phyloP scores from a whole-genome alignment of 148 eudicot genomes.

The Camellia japonica region DNA sequence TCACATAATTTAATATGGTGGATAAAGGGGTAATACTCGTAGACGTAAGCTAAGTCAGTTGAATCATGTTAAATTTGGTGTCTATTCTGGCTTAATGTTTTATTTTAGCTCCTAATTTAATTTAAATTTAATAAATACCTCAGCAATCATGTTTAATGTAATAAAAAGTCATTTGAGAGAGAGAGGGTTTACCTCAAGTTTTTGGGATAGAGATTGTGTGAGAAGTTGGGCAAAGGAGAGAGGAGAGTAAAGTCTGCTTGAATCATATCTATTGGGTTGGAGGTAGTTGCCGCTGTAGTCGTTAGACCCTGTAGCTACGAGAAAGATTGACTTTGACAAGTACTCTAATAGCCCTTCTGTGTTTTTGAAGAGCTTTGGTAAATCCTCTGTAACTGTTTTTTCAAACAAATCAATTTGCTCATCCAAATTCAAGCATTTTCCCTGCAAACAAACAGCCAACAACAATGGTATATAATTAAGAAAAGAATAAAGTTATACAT shows the following conservation, averaged over 20 bases:
- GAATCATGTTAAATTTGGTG: too few species aligned
- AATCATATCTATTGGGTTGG: constrained; percentile 21
- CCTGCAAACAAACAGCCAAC: constrained; percentile 49
- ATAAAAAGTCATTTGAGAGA: too few species aligned
- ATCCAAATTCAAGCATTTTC: constrained; percentile 53
- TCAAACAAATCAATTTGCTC: constrained; percentile 47
- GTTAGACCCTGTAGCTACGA: background rate
- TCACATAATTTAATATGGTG: too few species aligned
- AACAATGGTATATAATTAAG: background rate
- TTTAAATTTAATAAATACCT: too few species aligned
- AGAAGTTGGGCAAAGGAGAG: constrained; percentile 8
- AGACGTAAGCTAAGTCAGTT: too few species aligned
- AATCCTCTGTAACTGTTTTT: constrained; percentile 30
- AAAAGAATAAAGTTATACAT: too few species aligned
- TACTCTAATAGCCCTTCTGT: constrained; percentile 14
- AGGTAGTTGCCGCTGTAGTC: constrained; percentile 13
- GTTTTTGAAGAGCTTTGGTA: constrained; percentile 19
- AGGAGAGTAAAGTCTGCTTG: constrained; percentile 21
- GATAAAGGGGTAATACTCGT: too few species aligned
- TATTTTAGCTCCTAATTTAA: too few species aligned
- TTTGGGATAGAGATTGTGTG: constrained; percentile 2
- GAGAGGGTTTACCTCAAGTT: constrained; percentile 26
- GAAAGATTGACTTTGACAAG: constrained; percentile 7
- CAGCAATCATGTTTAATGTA: too few species aligned
- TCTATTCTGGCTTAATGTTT: too few species aligned